Evolutionary conservation across 2,329 filamentous ascomycete species (phyloP).

Genomic region (Cylindrodendrum hubeiense): DNA sequence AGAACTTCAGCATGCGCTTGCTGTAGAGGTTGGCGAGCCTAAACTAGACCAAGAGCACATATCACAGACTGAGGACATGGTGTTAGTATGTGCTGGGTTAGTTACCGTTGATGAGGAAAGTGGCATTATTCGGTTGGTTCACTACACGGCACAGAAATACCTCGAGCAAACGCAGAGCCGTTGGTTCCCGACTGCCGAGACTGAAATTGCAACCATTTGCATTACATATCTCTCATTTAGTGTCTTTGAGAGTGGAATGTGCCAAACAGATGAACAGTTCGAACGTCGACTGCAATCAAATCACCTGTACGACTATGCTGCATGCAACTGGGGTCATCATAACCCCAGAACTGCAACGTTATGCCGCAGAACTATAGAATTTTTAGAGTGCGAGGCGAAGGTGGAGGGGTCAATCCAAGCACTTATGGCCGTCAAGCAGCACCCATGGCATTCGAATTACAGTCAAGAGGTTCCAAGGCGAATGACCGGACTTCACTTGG

Average conservation of each 20-base stretch:
- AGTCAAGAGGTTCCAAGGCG: too few species aligned
- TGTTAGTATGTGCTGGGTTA: constrained; percentile 56
- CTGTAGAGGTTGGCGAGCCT: constrained; percentile 43
- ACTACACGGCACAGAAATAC: constrained; percentile 61
- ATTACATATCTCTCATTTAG: constrained; percentile 52
- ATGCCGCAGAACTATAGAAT: not conserved
- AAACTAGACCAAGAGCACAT: constrained; percentile 52
- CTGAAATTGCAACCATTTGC: constrained; percentile 47
- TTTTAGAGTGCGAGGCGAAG: too few species aligned
- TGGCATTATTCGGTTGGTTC: constrained; percentile 54
- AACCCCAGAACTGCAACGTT: not conserved
- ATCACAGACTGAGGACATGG: constrained; percentile 46
- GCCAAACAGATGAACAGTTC: not conserved
- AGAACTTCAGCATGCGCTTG: constrained; percentile 59
- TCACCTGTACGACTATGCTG: constrained; percentile 23
- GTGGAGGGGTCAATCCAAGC: too few species aligned
- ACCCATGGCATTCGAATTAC: too few species aligned
- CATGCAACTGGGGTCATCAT: constrained; percentile 28
- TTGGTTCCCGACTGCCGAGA: constrained; percentile 49
- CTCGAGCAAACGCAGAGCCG: constrained; percentile 46
- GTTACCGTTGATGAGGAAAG: constrained; percentile 55
- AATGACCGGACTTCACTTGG: too few species aligned
- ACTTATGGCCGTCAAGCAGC: too few species aligned
- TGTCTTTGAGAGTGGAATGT: constrained; percentile 32
- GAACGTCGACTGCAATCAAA: not conserved